Base-by-base conservation (phyloP, 805 yeast species). In the Metschnikowia similis region DNA sequence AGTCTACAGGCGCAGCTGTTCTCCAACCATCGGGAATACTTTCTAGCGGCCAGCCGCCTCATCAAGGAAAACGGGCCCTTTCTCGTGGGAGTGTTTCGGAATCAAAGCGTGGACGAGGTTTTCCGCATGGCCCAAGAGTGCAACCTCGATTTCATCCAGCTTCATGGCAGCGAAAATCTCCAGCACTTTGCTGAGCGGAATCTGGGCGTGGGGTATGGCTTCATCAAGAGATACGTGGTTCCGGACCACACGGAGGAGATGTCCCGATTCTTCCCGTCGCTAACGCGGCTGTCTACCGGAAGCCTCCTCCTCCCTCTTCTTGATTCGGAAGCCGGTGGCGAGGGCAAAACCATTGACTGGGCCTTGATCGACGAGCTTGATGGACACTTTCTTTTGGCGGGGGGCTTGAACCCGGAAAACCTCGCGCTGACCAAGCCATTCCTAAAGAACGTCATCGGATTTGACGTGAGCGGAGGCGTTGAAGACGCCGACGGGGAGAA, bases 401-500 rank as follows among this genome's bases (percentile, higher is more conserved):
- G 99, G 5, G 99, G 99, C 0, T 73, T 94, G 50, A 84, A 76
- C 0, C 89, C 94, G 0, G 82, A 76, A 1, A 94, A 91, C 58
- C 89, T 94, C 6, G 49, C 51, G 0, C 63, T 64, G 1, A 95
- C 96, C 0, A 42, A 51, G 1, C 58, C 61, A 7, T 52, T 42
- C n/a, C 64, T 79, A 10, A 56, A 62, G 0, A 92, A 94, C 26
- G 82, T 87, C n/a, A 62, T 83, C 35, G 98, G 97, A 4, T 92
- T 87, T 27, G 99, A 92, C 67, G 98, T 94, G 6, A 85, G 96
- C 60, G 90, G 97, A 8, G 99, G 99, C 1, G 96, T 91, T 1
- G 99, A 94, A 63, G 59, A 66, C 27, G 81, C 85, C 0, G 62
- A 81, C 39, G 96, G 96, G 2, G 65, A 57, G 0, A 94, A 92